Conservation (phyloP, 1,139 yeast genomes). For the Pichia sp. region DNA sequence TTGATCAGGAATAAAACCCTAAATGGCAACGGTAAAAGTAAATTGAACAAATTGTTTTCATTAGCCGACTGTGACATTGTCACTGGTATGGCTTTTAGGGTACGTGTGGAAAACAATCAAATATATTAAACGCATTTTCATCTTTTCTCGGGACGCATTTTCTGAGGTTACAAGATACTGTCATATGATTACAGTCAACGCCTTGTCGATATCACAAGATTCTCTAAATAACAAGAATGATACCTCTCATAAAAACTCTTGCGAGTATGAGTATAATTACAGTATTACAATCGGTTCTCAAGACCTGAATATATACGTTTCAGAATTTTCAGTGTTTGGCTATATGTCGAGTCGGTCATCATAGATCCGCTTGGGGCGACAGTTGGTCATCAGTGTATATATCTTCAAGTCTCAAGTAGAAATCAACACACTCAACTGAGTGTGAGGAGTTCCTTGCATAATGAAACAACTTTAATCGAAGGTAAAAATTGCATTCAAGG, state of each 20-base stretch:
- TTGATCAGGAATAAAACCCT: constrained; percentile 38
- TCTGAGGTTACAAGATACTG: too few relatives aligned
- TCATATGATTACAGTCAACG: too few relatives aligned
- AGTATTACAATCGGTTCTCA: too few relatives aligned
- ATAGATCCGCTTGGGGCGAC: constrained; percentile 58
- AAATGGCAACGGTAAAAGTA: constrained; percentile 41
- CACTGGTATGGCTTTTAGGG: not conserved
- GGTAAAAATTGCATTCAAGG: too few relatives aligned
- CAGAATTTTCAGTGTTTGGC: constrained; percentile 50
- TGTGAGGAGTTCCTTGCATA: not conserved
- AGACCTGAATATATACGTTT: constrained; percentile 30
- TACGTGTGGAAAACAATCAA: too few relatives aligned
- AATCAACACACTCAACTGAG: not conserved
- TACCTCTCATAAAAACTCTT: too few relatives aligned
- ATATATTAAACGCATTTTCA: too few relatives aligned
- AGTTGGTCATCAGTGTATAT: constrained; percentile 40
- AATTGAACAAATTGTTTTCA: constrained; percentile 27
- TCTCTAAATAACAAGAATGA: too few relatives aligned
- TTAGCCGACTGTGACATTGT: not conserved
- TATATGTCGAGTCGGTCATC: constrained; percentile 50
- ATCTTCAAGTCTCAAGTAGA: not conserved
- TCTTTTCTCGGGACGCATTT: too few relatives aligned
- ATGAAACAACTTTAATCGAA: too few relatives aligned
- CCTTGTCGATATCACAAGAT: too few relatives aligned
- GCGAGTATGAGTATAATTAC: too few relatives aligned